Base-by-base conservation (phyloP, 495 filamentous ascomycete genomes). In the Paragyromitra xinjiangensis region DNA sequence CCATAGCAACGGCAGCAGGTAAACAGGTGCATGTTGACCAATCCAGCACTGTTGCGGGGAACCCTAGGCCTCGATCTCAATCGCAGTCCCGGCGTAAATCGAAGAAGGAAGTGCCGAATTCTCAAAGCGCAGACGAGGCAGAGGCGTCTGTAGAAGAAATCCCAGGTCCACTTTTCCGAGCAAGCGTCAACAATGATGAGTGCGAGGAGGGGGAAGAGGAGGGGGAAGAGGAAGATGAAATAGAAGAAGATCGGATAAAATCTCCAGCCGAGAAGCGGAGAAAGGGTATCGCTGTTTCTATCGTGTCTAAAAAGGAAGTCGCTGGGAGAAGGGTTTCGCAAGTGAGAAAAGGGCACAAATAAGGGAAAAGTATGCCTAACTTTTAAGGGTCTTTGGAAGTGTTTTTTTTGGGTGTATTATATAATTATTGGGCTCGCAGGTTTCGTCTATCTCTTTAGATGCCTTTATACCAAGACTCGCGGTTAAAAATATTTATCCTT, bases 201-300 rank as follows among this genome's bases (percentile, higher is more conserved):
- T 39, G 48, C 34, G 55, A 48, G 14, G 73, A 45, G 14, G 26
- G 24, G 39, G 40, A 59, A 26, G 58, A 48, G n/a, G 39, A 16
- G 14, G 66, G 79, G 11, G 85, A 84, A 69, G 81, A 84, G n/a
- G 85, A 82, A 40, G 82, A 78, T 55, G 79, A 78, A 73, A 73
- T 77, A 22, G 77, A 79, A 9, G 81, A 81, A 16, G 78, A 64
- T 3, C 42, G 14, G 4, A 64, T 79, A 2, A 81, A 84, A 16
- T 74, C 79, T 12, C 69, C 51, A 12, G 58, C 50, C 19, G 71
- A 81, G 48, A 81, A 79, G 51, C 56, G 63, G 42, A 78, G 74
- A 37, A 71, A 53, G 14, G 37, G 71, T 51, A 9, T 42, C 6
- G 14, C 55, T 2, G 62, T 42, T 59, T 29, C 55, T 24, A 63